Conservation (phyloP, 225 moss, liverwort and hornwort genomes). For the Bryoerythrophyllum caledonicum region DNA sequence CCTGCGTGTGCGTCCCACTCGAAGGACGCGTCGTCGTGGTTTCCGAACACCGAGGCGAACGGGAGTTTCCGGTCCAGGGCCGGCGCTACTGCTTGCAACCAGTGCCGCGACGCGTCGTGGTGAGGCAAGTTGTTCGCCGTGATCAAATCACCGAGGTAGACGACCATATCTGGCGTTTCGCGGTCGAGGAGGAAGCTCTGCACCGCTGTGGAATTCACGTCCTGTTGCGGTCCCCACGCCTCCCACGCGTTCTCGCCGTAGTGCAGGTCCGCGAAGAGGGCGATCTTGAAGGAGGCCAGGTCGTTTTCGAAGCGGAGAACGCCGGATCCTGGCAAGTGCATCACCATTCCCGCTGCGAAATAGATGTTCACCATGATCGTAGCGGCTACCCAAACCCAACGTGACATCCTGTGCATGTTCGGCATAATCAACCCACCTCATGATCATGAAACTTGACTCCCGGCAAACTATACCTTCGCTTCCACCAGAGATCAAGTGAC, state of each 20-base stretch:
- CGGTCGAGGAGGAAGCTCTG: constrained; percentile 63
- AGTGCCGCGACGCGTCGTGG: constrained; percentile 65
- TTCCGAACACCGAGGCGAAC: constrained; percentile 74
- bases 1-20: constrained; percentile 59
- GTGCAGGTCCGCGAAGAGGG: constrained; percentile 81
- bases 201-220: constrained; percentile 66
- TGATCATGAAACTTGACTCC: neutral
- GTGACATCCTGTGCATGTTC: neutral
- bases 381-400: constrained; percentile 17
- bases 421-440: neutral
- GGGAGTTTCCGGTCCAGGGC: constrained; percentile 57
- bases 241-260: constrained; percentile 85
- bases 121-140: constrained; percentile 76
- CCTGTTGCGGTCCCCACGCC: constrained; percentile 73
- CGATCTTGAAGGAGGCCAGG: constrained; percentile 60
- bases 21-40: constrained; percentile 78
- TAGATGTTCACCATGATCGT: neutral
- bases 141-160: constrained; percentile 80
- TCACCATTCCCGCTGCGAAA: neutral
- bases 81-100: constrained; percentile 68
- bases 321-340: constrained; percentile 8
- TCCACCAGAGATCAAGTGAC: neutral
- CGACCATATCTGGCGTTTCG: constrained; percentile 67
- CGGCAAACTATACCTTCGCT: neutral
- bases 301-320: constrained; percentile 30